These are phyloP conservation scores for Termitomyces sp. DNA, from an alignment of 768 basidiomycete species.

Conservation along the genomic window DNA sequence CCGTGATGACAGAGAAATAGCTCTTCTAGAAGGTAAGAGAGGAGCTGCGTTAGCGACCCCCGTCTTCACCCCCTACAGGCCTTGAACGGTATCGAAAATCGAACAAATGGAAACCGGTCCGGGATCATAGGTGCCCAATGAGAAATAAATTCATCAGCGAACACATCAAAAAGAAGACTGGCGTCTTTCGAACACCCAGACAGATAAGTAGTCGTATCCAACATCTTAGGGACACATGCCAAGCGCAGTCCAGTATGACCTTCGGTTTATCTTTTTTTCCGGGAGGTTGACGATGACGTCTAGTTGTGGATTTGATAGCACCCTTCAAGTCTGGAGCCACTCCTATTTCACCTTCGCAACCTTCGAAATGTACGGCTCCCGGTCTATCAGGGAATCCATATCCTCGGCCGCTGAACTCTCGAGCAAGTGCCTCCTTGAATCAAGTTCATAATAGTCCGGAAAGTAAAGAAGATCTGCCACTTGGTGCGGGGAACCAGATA, in stretches of 20 bases:
- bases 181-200: slow-evolving; percentile 47
- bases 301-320: slow-evolving; percentile 19
- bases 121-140: slow-evolving; percentile 48
- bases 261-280: background rate
- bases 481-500: background rate
- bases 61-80: slow-evolving; percentile 21
- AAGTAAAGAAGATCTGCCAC: background rate
- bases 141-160: slow-evolving; percentile 60
- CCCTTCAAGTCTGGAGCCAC: background rate
- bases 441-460: background rate
- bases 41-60: background rate
- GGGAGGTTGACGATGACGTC: background rate
- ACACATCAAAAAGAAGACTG: slow-evolving; percentile 45
- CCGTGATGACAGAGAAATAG: slow-evolving; percentile 30
- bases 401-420: slow-evolving; percentile 4
- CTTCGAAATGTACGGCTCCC: slow-evolving; percentile 13
- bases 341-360: slow-evolving; percentile 8
- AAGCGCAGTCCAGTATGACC: slow-evolving; percentile 19
- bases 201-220: slow-evolving; percentile 57
- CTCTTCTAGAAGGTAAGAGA: slow-evolving; percentile 43
- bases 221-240: slow-evolving; percentile 47
- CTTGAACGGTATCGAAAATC: slow-evolving; percentile 41
- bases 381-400: slow-evolving; percentile 15
- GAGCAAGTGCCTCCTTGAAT: background rate
- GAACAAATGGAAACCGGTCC: slow-evolving; percentile 41